Evolutionary conservation across 2,329 filamentous ascomycete genomes (phyloP), one percentile per base, ranked within the genome.

Genomic region (Hymenoscyphus repandus): DNA sequence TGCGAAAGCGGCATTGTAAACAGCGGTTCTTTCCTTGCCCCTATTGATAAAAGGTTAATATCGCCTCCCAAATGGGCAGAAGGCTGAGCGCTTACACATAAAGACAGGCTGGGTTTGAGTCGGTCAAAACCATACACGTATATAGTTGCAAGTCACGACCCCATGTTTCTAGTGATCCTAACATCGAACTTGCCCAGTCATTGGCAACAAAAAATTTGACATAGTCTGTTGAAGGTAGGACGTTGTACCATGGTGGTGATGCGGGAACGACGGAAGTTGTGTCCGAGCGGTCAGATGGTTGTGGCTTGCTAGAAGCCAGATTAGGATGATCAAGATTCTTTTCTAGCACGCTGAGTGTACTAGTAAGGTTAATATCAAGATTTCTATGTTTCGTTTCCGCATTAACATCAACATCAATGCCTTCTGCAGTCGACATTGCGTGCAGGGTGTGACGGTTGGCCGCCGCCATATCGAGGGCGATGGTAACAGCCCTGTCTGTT

Each of bases 1-100:
- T 13, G 57, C 49, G 27, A 62, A 64, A 6, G 48, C 47, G 37
- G 59, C 55, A 44, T 64, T 64, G 50, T 64, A 64, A 18, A 64
- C 57, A 2, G 61, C 53, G 15, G 60, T 52, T 47, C 49, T 55
- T 6, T 58, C 36, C 1, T 57, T 42, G 11, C 61, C 62, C 60
- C 62, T 64, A 27, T 10, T 32, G 10, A 27, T 10, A 32, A 15
- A n/a, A 22, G 46, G n/a, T 17, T 45, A 27, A 40, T 22, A 12
- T 13, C 18, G 6, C 5, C 5, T 22, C 20, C 34, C 11, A 20
- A 9, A 15, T 6, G 31, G 11, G 6, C 15, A n/a, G 1, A 11
- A 15, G 6, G 20, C 15, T 7, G 6, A 17, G 36, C 13, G 32
- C 41, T 45, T 45, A 50, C 47, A 43, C 11, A 17, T 49, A 50